phyloP scores from a whole-genome alignment of 371 early-diverging fungal genomes.

The Rhizopus sp. region DNA sequence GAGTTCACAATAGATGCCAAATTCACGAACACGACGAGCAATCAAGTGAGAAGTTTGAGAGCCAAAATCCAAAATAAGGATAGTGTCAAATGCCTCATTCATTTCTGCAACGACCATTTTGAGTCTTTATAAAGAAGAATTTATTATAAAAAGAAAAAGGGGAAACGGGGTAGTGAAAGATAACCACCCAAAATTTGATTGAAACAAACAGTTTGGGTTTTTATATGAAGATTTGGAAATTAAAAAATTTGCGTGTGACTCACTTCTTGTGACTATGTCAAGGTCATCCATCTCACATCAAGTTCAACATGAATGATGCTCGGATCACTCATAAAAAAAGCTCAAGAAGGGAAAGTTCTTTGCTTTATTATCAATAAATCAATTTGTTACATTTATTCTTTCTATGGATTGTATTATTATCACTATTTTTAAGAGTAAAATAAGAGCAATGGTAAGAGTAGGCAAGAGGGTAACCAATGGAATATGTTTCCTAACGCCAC shows the following conservation, averaged over 20 bases:
- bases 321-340: too few species aligned
- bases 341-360: too few species aligned
- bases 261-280: slow-evolving; percentile 1
- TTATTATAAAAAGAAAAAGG: slow-evolving; percentile 13
- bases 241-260: slow-evolving; percentile 5
- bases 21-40: slow-evolving; percentile 93
- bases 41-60: slow-evolving; percentile 98
- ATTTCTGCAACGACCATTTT: slow-evolving; percentile 48
- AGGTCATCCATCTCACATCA: too few species aligned
- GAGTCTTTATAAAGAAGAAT: slow-evolving; percentile 4
- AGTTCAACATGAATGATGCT: too few species aligned
- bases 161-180: slow-evolving; percentile 13
- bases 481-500: too few species aligned
- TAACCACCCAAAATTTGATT: slow-evolving; percentile 18
- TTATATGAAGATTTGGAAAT: neutral
- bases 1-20: slow-evolving; percentile 97
- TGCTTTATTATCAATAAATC: too few species aligned
- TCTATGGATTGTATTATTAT: too few species aligned
- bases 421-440: too few species aligned
- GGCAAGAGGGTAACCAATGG: too few species aligned
- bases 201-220: slow-evolving; percentile 3
- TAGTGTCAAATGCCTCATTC: slow-evolving; percentile 87
- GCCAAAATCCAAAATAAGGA: slow-evolving; percentile 98
- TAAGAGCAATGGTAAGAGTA: too few species aligned
- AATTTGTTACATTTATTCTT: too few species aligned